Evolutionary conservation across 139 green algal genomes (phyloP).

Genomic region (Zygnema cylindricum): DNA sequence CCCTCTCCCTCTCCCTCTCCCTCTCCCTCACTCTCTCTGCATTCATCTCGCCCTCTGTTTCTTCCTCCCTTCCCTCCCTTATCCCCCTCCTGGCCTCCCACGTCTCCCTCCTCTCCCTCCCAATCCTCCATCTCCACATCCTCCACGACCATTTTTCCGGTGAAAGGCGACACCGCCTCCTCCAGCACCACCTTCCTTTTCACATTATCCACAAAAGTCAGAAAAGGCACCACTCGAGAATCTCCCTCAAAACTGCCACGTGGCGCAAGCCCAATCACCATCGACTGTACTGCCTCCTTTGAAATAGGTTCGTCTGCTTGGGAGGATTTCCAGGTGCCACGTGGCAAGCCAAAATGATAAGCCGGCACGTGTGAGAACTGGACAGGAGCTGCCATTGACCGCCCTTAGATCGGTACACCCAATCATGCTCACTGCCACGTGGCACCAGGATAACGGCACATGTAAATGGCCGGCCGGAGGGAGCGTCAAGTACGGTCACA

Average conservation of each 20-base stretch:
- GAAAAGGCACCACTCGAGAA: neutral
- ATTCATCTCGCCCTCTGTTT: neutral
- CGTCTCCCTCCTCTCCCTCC: constrained; percentile 14
- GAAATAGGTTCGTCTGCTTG: neutral
- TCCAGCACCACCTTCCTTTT: neutral
- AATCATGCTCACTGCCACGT: neutral
- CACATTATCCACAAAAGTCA: constrained; percentile 11
- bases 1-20: constrained; percentile 11
- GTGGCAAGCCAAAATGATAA: neutral
- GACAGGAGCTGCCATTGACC: constrained; percentile 39
- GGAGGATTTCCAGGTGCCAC: neutral
- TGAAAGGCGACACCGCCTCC: constrained; percentile 27
- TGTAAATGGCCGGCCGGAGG: neutral
- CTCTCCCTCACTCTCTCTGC: neutral
- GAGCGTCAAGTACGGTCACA: neutral
- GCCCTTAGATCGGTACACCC: constrained; percentile 11
- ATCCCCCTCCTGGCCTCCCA: neutral
- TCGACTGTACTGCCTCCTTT: neutral
- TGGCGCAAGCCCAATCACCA: constrained; percentile 30
- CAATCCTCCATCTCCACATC: constrained; percentile 23
- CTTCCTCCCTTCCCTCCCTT: neutral
- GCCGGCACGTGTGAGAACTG: neutral
- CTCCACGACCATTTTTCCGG: constrained; percentile 27
- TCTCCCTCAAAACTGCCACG: constrained; percentile 8
- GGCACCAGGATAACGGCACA: constrained; percentile 23